These are phyloP conservation scores for Colletotrichum musicola DNA, from an alignment of 2,329 filamentous ascomycete genomes.

Conservation along the genomic window DNA sequence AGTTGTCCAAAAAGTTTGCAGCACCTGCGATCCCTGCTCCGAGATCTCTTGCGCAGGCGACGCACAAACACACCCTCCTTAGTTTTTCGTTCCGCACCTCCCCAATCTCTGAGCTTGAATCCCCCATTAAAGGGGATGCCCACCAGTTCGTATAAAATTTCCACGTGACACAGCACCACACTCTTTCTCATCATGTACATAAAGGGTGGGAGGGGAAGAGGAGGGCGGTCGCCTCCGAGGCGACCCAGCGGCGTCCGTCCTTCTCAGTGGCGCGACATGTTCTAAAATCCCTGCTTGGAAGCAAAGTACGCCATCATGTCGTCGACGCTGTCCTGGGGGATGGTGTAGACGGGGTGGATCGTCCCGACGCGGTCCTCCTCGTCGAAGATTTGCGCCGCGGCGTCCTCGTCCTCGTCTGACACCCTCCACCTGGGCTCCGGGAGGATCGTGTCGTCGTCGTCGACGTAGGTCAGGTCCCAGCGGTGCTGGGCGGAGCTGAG, in stretches of 20 bases:
- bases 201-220: not conserved
- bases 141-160: not conserved
- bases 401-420: slow-evolving; percentile 60
- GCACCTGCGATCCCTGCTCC: slow-evolving; percentile 29
- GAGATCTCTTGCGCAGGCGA: slow-evolving; percentile 28
- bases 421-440: slow-evolving; percentile 59
- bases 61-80: slow-evolving; percentile 5
- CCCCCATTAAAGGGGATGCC: not conserved
- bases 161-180: slow-evolving; percentile 24
- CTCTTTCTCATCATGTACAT: slow-evolving; percentile 1
- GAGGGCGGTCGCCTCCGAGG: slow-evolving; percentile 26
- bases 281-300: slow-evolving; percentile 67
- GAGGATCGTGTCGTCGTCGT: slow-evolving; percentile 46
- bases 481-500: slow-evolving; percentile 85
- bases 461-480: slow-evolving; percentile 59
- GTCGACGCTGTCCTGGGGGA: slow-evolving; percentile 78
- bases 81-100: slow-evolving; percentile 14
- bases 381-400: slow-evolving; percentile 72
- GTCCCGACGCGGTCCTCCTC: slow-evolving; percentile 76
- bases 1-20: slow-evolving; percentile 35
- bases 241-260: slow-evolving; percentile 6
- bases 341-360: slow-evolving; percentile 87
- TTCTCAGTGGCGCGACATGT: not conserved
- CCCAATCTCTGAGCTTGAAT: not conserved
- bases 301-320: slow-evolving; percentile 75